Percentiles rank a stretch among this genome's conserved stretches.
Evolutionary conservation across 768 basidiomycete species (phyloP).

Genomic region (Mrakia blollopis): DNA sequence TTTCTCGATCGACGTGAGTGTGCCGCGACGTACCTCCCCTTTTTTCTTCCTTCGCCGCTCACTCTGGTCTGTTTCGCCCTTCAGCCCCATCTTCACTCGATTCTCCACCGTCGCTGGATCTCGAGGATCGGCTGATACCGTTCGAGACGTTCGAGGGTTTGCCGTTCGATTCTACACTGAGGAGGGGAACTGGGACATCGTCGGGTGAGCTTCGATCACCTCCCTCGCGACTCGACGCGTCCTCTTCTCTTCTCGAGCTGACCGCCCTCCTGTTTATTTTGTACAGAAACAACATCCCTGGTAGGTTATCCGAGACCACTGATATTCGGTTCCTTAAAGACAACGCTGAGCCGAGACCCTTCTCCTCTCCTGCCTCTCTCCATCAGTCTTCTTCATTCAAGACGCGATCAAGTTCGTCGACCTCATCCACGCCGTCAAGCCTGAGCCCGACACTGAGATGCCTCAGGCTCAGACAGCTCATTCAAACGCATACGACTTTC

Average conservation of each 20-base stretch:
- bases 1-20: conserved; percentile 56
- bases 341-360: too few relatives aligned
- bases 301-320: background rate
- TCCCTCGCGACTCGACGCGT: too few relatives aligned
- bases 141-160: conserved; percentile 69
- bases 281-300: too few relatives aligned
- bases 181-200: conserved; percentile 73
- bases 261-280: too few relatives aligned
- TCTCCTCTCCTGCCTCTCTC: background rate
- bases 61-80: too few relatives aligned
- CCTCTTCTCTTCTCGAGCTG: background rate
- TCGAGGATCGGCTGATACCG: conserved; percentile 68
- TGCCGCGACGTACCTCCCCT: too few relatives aligned
- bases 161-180: conserved; percentile 76
- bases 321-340: background rate
- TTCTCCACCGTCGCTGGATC: conserved; percentile 58
- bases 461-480: conserved; percentile 46
- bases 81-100: too few relatives aligned
- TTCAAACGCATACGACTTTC: conserved; percentile 67
- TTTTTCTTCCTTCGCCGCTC: too few relatives aligned
- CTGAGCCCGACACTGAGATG: conserved; percentile 75
- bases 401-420: conserved; percentile 83
- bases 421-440: conserved; percentile 41
- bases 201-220: conserved; percentile 45
- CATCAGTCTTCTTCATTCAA: conserved; percentile 16